Evolutionary conservation across 225 moss, liverwort and hornwort genomes (phyloP).

Genomic region (Lunularia cruciata): DNA sequence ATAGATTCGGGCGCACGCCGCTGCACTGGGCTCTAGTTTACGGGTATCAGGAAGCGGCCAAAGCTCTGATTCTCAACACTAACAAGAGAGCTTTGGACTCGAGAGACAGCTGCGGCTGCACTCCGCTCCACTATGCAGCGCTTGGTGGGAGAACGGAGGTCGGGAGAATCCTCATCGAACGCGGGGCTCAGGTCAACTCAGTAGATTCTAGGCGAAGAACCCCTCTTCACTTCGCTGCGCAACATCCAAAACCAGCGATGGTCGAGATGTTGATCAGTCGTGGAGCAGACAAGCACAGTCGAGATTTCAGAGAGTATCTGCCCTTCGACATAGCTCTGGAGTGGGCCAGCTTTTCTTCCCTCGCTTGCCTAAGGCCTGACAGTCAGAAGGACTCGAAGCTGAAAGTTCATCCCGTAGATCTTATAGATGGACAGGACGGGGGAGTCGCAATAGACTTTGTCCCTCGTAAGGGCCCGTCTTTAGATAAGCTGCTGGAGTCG

Average conservation of each 20-base stretch:
- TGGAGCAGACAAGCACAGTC: slow-evolving; percentile 46
- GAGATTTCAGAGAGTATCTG: slow-evolving; percentile 48
- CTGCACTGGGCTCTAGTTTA: slow-evolving; percentile 75
- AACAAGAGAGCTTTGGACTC: slow-evolving; percentile 42
- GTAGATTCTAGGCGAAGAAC: slow-evolving; percentile 54
- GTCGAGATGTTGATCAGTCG: slow-evolving; percentile 73
- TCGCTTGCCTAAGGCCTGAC: slow-evolving; percentile 49
- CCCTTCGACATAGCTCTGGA: slow-evolving; percentile 59
- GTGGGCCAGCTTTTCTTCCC: slow-evolving; percentile 58
- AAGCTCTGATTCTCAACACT: slow-evolving; percentile 54
- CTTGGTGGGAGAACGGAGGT: slow-evolving; percentile 40
- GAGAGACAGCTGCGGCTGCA: slow-evolving; percentile 63
- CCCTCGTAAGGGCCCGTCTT: slow-evolving; percentile 6
- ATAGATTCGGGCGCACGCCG: slow-evolving; percentile 62
- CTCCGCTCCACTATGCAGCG: slow-evolving; percentile 72
- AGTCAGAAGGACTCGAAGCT: background rate
- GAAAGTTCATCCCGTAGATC: background rate
- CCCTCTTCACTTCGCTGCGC: slow-evolving; percentile 72
- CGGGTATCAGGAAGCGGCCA: slow-evolving; percentile 49
- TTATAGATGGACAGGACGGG: no score
- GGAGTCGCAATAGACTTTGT: background rate
- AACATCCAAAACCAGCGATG: slow-evolving; percentile 47
- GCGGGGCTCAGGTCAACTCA: slow-evolving; percentile 58
- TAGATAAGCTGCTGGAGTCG: slow-evolving; percentile 26
- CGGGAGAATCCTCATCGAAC: slow-evolving; percentile 63